phyloP scores from a whole-genome alignment of 768 basidiomycete species.

The Agaricus sinodeliciosus region DNA sequence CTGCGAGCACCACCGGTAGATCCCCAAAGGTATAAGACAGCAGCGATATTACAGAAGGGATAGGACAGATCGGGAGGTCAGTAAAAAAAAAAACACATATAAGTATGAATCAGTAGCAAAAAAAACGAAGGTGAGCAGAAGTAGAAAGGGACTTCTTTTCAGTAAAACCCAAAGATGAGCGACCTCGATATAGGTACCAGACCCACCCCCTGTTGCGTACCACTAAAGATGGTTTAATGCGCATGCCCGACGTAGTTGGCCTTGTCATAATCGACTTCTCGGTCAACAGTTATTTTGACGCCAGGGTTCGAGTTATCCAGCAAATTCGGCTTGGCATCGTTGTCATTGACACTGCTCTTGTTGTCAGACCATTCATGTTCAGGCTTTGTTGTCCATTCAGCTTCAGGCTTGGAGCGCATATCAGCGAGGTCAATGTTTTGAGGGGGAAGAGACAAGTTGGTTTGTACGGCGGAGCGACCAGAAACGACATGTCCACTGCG shows the following conservation, averaged over 20 bases:
- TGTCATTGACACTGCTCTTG: slow-evolving; percentile 33
- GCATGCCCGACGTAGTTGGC: slow-evolving; percentile 6
- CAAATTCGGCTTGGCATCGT: slow-evolving; percentile 11
- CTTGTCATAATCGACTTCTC: slow-evolving; percentile 32
- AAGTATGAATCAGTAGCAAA: not conserved
- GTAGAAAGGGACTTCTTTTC: too few relatives aligned
- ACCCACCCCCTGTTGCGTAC: not conserved
- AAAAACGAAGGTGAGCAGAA: not conserved
- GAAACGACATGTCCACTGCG: slow-evolving; percentile 46
- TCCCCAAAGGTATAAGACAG: too few relatives aligned
- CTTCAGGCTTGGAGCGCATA: slow-evolving; percentile 41
- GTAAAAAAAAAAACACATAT: not conserved
- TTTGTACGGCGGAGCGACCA: slow-evolving; percentile 32
- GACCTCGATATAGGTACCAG: not conserved
- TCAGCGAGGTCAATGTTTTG: slow-evolving; percentile 45
- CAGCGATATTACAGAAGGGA: too few relatives aligned
- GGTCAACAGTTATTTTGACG: slow-evolving; percentile 39
- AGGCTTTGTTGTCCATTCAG: slow-evolving; percentile 34
- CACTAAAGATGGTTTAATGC: not conserved
- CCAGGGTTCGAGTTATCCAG: slow-evolving; percentile 15
- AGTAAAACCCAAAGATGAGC: too few relatives aligned
- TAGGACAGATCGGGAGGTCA: too few relatives aligned
- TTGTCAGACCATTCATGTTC: slow-evolving; percentile 20
- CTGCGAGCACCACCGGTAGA: too few relatives aligned
- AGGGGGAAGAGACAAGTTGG: slow-evolving; percentile 30